Conservation (phyloP, 352 stramenopile species). For the Phytopythium aichiense region DNA sequence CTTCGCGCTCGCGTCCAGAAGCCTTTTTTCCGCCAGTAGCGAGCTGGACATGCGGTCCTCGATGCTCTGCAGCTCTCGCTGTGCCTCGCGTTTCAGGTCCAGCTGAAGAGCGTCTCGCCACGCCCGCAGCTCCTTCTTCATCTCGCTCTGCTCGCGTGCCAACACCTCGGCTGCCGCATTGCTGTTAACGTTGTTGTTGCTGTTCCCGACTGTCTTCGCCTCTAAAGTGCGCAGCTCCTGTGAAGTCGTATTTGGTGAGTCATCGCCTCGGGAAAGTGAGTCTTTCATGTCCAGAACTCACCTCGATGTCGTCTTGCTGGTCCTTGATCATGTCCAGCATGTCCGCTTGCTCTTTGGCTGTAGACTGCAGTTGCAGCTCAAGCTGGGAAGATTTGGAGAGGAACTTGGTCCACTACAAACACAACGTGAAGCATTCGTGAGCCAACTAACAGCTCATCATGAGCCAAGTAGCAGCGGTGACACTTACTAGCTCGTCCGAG, state of each 20-base stretch:
- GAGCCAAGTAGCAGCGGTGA: neutral
- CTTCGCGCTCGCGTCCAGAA: conserved; percentile 46
- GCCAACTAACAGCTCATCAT: neutral
- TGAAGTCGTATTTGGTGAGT: neutral
- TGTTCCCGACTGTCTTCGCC: neutral
- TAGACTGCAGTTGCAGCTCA: conserved; percentile 23
- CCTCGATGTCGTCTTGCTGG: conserved; percentile 38
- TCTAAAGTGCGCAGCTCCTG: conserved; percentile 2
- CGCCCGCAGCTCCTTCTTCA: conserved; percentile 23
- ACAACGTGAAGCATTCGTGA: conserved; percentile 1
- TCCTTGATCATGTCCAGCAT: conserved; percentile 25
- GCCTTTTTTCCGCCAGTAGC: conserved; percentile 55
- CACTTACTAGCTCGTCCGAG: conserved; percentile 56
- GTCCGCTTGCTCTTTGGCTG: conserved; percentile 24
- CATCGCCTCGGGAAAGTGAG: neutral
- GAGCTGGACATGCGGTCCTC: conserved; percentile 56
- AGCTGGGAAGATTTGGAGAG: conserved; percentile 32
- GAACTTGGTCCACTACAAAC: conserved; percentile 46
- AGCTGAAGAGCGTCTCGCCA: conserved; percentile 29
- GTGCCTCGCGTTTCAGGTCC: conserved; percentile 42
- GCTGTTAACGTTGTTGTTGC: conserved; percentile 7
- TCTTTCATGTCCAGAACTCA: conserved; percentile 13
- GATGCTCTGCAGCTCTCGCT: conserved; percentile 48
- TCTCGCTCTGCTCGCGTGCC: conserved; percentile 10
- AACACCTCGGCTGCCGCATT: neutral